These are phyloP conservation scores for Acacia pycnantha DNA, from an alignment of 331 rosid genomes.

Conservation along the genomic window DNA sequence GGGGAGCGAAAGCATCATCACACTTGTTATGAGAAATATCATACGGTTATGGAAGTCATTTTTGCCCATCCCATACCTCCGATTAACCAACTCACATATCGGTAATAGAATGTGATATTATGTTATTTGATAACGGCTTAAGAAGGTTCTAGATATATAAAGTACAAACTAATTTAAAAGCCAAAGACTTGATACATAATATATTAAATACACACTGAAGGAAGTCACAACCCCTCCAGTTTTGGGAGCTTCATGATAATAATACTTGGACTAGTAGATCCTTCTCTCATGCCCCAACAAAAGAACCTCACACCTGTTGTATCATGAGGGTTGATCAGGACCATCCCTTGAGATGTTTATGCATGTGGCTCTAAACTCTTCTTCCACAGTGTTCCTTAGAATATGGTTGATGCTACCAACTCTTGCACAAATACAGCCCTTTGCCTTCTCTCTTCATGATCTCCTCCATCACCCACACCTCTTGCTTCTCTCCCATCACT, in stretches of 20 bases:
- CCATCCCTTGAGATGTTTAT: background rate
- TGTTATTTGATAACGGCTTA: background rate
- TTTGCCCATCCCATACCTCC: background rate
- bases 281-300: constrained; percentile 37
- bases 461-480: constrained; percentile 39
- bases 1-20: background rate
- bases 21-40: background rate
- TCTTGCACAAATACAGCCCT: constrained; percentile 69
- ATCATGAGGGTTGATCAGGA: background rate
- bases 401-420: constrained; percentile 68
- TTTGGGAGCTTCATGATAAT: background rate
- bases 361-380: background rate
- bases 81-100: background rate
- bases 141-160: background rate
- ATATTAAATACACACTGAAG: background rate
- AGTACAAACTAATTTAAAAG: background rate
- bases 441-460: constrained; percentile 57
- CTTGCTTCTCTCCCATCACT: constrained; percentile 40
- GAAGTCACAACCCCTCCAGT: background rate
- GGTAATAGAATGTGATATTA: background rate
- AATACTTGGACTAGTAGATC: background rate
- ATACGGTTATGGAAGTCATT: background rate
- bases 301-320: constrained; percentile 23
- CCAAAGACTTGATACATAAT: constrained; percentile 2
- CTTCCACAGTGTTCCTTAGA: constrained; percentile 32